Base-by-base conservation (phyloP, 2,329 filamentous ascomycete species). In the Fusarium proliferatum region DNA sequence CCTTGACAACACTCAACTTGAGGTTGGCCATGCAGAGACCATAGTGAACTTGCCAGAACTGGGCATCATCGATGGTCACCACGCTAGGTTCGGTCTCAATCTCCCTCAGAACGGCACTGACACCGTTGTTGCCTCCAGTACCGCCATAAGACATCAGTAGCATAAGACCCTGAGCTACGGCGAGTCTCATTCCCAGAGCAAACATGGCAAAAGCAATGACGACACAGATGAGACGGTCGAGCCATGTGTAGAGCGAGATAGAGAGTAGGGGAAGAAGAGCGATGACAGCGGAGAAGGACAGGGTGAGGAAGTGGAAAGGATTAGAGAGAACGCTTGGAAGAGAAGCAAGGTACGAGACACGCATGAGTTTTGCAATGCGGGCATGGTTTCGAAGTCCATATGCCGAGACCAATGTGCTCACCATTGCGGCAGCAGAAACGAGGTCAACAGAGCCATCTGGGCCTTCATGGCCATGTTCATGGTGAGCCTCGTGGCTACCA, bases 31-130 rank as follows among this genome's bases (percentile, higher is more conserved):
- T 97, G 79, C 95, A 97, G 45, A 98, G 86, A 4, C 96, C 95
- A 81, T 98, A 98, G 83, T 99, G 96, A 19, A 98, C 96, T 85
- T 99, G 96, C 96, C 96, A 99, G 82, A 99, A 97, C 80, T 95
- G 92, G 4, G 95, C 96, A 79, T 98, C 95, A 65, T 98, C 94
- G 52, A 99, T 91, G 3, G 88, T 88, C 49, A 89, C 88, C 33
- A 98, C 91, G 62, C 89, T 88, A 4, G 93, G 90, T 77, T 98
- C 95, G 3, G 91, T 88, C 80, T 95, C 92, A 58, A 99, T 95
- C 81, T 97, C 94, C 63, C 90, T 89, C 77, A 98, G 87, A n/a
- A 97, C 92, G 28, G 92, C 91, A 7, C 90, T 87, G 4, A 96
- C 91, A 8, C 89, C 84, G 43, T 79, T 80, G 55, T 83, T 82